phyloP scores from a whole-genome alignment of 345 rosid species.

The Eucalyptus tenuipes region DNA sequence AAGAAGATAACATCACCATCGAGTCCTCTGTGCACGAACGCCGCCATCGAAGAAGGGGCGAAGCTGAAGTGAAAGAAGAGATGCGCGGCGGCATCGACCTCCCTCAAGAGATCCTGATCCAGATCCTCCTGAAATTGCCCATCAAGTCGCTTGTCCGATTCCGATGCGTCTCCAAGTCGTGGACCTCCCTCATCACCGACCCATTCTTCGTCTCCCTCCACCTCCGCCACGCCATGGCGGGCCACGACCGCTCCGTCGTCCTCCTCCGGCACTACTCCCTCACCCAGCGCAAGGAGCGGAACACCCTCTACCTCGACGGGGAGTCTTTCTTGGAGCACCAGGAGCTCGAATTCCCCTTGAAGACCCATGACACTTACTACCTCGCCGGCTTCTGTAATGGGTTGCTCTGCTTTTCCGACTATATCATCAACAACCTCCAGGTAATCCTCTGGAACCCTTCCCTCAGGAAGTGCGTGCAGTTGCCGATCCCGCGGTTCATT shows the following conservation, averaged over 20 bases:
- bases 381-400: conserved; percentile 1
- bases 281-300: not conserved
- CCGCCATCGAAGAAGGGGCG: not conserved
- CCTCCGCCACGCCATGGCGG: not conserved
- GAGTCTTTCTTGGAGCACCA: not conserved
- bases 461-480: not conserved
- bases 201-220: not conserved
- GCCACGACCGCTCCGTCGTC: not conserved
- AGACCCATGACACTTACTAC: not conserved
- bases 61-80: not conserved
- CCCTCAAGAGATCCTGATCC: not conserved
- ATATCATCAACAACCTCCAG: not conserved
- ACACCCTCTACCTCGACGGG: not conserved
- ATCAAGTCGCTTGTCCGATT: conserved; percentile 1
- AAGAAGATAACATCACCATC: not conserved
- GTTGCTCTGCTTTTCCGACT: not conserved
- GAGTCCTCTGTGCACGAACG: not conserved
- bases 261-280: conserved; percentile 1
- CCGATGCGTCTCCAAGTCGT: conserved; percentile 5
- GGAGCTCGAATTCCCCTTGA: not conserved
- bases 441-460: conserved; percentile 5
- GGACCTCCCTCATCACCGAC: not conserved
- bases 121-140: not conserved
- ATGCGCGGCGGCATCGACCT: not conserved
- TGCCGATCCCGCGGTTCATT: not conserved